Base-by-base conservation (phyloP, 768 basidiomycete species). In the Botryobasidium botryosum region DNA sequence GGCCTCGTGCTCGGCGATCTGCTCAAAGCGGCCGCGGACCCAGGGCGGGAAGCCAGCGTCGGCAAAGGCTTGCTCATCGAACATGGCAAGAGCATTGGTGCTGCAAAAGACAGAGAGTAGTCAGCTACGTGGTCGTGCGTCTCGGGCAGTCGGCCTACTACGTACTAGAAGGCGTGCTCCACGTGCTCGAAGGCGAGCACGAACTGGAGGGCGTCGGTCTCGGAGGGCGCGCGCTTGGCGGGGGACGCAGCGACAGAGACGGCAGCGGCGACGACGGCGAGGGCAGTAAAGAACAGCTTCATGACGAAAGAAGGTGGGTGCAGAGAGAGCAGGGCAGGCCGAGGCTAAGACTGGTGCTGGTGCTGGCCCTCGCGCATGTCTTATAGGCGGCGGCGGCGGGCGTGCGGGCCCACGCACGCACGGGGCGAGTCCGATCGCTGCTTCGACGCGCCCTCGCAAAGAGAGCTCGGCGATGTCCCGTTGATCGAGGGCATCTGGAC, bases 1-100 rank as follows among this genome's bases (percentile, higher is more conserved):
- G 25, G 56, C 54, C 55, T 79, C 75, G 56, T 79, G 75, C 28
- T 62, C 57, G 18, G 58, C 57, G 44, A 80, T 71, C 55, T 79
- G 67, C 18, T 58, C 51, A 50, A 72, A 67, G 13, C 71, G 66
- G 2, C 59, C 66, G 42, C 69, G 64, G 37, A 70, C 69, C 63
- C 66, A 71, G 33, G 42, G 61, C 36, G 41, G 64, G 62, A 54
- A 62, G 10, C 61, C 63, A 40, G 61, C 62, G 5, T 50, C 43
- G 24, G 41, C 29, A 53, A 69, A 71, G 2, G 70, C 76, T n/a
- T 65, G 66, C 4, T 59, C 52, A 27, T 51, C 51, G 58, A 75
- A 79, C 51, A 62, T 55, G 37, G 45, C 52, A 13, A 65, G 55
- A 48, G 57, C 62, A n/a, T 43, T 47, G n/a, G 20, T 31, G 45